Conservation (phyloP, 1,284 basidiomycete genomes). For the Melampsora americana region DNA sequence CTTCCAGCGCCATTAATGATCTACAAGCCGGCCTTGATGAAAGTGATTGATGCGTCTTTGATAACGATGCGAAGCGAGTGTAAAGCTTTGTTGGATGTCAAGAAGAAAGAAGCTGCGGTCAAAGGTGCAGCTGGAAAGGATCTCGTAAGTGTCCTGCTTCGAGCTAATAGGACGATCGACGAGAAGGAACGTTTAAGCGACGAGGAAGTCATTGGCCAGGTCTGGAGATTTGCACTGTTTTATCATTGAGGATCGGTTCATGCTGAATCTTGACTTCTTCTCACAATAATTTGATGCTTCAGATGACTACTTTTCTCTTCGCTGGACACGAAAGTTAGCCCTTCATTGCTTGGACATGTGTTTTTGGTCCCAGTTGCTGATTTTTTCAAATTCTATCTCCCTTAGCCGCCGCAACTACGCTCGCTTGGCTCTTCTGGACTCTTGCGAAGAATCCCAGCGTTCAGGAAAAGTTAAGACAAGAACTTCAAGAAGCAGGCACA, state of each 20-base stretch:
- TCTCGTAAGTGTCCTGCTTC: constrained; percentile 30
- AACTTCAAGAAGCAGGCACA: too few species aligned
- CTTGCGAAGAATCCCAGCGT: too few species aligned
- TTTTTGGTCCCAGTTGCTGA: too few species aligned
- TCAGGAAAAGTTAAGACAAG: too few species aligned
- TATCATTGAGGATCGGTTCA: too few species aligned
- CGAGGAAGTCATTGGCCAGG: constrained; percentile 11
- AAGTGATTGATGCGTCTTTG: not conserved
- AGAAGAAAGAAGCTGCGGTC: constrained; percentile 18
- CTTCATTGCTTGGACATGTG: too few species aligned
- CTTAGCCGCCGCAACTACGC: too few species aligned
- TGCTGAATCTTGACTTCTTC: too few species aligned
- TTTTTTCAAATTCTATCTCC: too few species aligned
- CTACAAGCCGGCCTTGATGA: not conserved
- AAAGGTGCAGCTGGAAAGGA: constrained; percentile 30
- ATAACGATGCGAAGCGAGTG: constrained; percentile 25
- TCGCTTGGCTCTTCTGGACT: too few species aligned
- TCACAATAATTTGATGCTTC: constrained; percentile 47
- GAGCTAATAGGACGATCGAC: constrained; percentile 26
- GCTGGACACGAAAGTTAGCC: constrained; percentile 52
- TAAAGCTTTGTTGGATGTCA: constrained; percentile 18
- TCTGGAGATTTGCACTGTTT: not conserved
- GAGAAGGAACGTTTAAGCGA: not conserved
- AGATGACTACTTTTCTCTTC: too few species aligned
- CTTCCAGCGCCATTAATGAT: not conserved